Conservation (phyloP, 2,329 filamentous ascomycete genomes). For the Neopestalotiopsis sp. region DNA sequence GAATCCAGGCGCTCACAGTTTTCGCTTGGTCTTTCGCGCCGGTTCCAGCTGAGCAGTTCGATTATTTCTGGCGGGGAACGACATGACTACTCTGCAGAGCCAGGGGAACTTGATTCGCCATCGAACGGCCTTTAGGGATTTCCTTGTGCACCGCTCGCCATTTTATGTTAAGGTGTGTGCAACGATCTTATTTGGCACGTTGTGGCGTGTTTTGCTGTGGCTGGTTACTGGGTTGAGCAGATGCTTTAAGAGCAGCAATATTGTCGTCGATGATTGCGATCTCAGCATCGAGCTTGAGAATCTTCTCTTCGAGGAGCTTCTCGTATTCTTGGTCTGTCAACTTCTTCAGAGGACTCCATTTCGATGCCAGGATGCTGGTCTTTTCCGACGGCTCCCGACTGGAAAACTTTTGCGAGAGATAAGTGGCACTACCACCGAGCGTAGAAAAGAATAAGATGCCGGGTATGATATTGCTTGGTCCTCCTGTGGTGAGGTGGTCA, state of each 20-base stretch:
- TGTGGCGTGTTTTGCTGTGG: neutral
- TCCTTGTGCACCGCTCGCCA: neutral
- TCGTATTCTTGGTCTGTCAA: constrained; percentile 76
- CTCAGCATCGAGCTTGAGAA: constrained; percentile 74
- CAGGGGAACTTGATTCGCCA: neutral
- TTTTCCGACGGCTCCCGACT: constrained; percentile 25
- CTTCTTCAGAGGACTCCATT: constrained; percentile 73
- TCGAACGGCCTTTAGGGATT: neutral
- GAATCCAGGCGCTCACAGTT: no score
- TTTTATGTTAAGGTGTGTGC: no score
- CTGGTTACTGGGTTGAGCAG: neutral
- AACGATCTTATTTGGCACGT: neutral
- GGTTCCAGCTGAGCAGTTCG: no score
- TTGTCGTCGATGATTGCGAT: constrained; percentile 81
- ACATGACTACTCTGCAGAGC: no score
- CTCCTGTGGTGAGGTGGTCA: constrained; percentile 43
- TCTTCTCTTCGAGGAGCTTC: constrained; percentile 70
- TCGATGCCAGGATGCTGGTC: constrained; percentile 57
- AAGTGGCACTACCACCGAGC: constrained; percentile 43
- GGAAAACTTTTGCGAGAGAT: constrained; percentile 27
- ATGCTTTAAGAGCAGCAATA: constrained; percentile 53
- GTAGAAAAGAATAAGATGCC: constrained; percentile 54
- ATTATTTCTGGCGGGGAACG: neutral
- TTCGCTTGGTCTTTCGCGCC: no score
- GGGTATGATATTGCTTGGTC: constrained; percentile 57